Base-by-base conservation (phyloP, 495 filamentous ascomycete species). In the Aspergillus hancockii region DNA sequence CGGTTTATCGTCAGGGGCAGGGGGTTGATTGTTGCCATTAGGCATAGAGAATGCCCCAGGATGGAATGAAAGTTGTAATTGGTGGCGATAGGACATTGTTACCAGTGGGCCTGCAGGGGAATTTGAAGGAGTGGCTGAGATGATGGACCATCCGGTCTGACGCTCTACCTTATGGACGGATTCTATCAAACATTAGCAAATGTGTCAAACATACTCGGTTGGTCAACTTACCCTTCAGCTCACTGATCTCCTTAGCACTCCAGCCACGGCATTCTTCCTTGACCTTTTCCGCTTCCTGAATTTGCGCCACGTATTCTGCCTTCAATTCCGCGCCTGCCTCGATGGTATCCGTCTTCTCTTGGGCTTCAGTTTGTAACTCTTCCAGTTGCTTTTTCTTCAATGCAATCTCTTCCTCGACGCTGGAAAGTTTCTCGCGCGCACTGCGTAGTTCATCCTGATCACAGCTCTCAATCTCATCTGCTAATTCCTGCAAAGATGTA, bases 181-280 rank as follows among this genome's bases (percentile, higher is more conserved):
- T 40, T 80, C 90, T 91, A 70, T 61, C 34, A 19, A 54, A 52
- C 43, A 49, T 59, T 43, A 60, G 32, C 36, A 56, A 38, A 16
- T 32, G 13, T 51, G 32, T 30, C 41, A 43, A 1, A 28, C 13
- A 36, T 18, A 18, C 4, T 23, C 38, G n/a, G 10, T 0, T 19
- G 14, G 13, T 31, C 53, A 16, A 63, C 80, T 65, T 74, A 91
- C 89, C 81, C 79, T 93, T 90, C 8, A 93, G 75, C 23, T 79
- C 79, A 53, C 73, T 78, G 55, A 98, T 88, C 68, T 98, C 94
- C 18, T 78, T 82, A 30, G 86, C 81, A 59, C 86, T 94, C 90
- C 92, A 97, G 21, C 94, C 92, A 18, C 92, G 84, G 69, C 88
- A 96, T 64, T 94, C 87, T 69, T 96, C 91, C 61, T 88, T 85